phyloP scores from a whole-genome alignment of 768 basidiomycete species.

The Tricholoma furcatifolium region DNA sequence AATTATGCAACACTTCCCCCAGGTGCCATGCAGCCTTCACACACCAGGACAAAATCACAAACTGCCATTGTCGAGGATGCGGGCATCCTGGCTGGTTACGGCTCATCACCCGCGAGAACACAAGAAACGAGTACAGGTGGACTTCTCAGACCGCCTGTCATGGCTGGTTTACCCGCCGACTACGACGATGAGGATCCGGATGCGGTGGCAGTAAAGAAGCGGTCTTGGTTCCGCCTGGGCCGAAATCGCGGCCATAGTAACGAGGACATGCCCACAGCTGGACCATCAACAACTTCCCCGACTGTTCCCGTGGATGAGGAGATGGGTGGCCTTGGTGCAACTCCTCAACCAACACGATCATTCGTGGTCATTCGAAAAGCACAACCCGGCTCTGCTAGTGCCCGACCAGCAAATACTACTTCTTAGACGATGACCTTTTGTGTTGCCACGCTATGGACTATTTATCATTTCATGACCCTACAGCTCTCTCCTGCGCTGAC shows the following conservation, averaged over 20 bases:
- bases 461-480: background rate
- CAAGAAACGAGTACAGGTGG: conserved; percentile 21
- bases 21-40: conserved; percentile 66
- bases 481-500: background rate
- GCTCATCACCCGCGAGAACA: conserved; percentile 10
- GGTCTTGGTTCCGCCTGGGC: conserved; percentile 67
- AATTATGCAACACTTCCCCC: conserved; percentile 40
- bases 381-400: conserved; percentile 23
- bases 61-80: conserved; percentile 80
- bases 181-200: conserved; percentile 43
- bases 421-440: conserved; percentile 13
- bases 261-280: conserved; percentile 38
- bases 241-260: conserved; percentile 61
- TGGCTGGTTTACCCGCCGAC: conserved; percentile 21
- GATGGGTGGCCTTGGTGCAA: conserved; percentile 30
- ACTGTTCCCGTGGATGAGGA: conserved; percentile 32
- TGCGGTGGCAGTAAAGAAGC: conserved; percentile 52
- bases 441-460: conserved; percentile 1
- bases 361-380: conserved; percentile 74
- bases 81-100: conserved; percentile 22
- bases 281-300: conserved; percentile 19
- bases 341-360: conserved; percentile 45
- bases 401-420: conserved; percentile 10
- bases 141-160: conserved; percentile 20
- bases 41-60: conserved; percentile 77